phyloP scores from a whole-genome alignment of 768 basidiomycete species.

The Podaxis sp. region DNA sequence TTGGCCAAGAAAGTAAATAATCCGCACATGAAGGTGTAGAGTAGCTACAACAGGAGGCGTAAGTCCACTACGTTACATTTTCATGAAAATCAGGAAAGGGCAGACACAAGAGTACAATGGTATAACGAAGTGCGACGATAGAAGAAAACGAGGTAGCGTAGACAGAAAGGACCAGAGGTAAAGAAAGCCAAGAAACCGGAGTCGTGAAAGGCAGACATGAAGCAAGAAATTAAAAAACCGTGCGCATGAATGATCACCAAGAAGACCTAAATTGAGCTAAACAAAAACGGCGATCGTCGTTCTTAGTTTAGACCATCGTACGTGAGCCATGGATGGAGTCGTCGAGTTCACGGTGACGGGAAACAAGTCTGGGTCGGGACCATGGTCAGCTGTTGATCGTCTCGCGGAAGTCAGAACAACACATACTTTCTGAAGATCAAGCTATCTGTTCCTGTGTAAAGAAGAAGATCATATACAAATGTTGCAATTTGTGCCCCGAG shows the following conservation, averaged over 20 bases:
- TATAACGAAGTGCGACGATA: neutral
- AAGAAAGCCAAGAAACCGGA: neutral
- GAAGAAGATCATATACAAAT: slow-evolving; percentile 54
- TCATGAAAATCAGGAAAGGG: neutral
- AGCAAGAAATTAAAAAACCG: neutral
- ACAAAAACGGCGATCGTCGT: neutral
- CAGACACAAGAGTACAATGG: neutral
- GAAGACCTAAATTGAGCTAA: neutral
- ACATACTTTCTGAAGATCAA: slow-evolving; percentile 53
- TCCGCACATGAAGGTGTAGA: neutral
- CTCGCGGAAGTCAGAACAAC: neutral
- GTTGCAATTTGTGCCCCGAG: slow-evolving; percentile 54
- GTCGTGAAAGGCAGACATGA: neutral
- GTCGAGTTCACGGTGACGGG: neutral
- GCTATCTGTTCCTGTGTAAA: slow-evolving; percentile 59
- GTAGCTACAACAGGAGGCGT: neutral
- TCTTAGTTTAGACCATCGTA: neutral
- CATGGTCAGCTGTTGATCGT: neutral
- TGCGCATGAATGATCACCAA: neutral
- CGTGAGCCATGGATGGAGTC: neutral
- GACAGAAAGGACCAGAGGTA: neutral
- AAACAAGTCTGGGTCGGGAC: neutral
- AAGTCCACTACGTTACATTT: neutral
- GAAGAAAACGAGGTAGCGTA: neutral
- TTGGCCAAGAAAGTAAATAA: too few relatives aligned